Evolutionary conservation across 1,284 basidiomycete genomes (phyloP).

Genomic region (Ganoderma resinaceum): DNA sequence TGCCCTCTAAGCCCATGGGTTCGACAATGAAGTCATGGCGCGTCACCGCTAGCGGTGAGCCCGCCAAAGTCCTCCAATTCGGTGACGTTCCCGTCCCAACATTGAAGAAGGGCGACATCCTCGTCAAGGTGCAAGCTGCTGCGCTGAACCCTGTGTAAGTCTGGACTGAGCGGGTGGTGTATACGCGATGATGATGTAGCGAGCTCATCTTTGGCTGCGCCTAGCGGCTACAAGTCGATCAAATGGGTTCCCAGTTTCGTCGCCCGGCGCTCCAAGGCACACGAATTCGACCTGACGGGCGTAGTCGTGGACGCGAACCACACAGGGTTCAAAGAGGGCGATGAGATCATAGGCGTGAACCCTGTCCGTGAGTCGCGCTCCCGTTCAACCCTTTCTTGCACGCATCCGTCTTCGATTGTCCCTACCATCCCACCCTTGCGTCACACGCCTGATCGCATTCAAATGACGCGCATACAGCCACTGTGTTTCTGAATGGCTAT

Average conservation of each 20-base stretch:
- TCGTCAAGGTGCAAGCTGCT: conserved; percentile 67
- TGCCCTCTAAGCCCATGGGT: neutral
- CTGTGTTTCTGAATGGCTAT: conserved; percentile 12
- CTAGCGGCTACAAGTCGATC: conserved; percentile 67
- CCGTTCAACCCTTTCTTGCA: neutral
- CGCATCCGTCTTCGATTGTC: neutral
- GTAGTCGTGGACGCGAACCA: conserved; percentile 60
- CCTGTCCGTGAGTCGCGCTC: conserved; percentile 43
- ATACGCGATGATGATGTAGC: neutral
- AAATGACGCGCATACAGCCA: conserved; percentile 6
- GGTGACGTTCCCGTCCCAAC: conserved; percentile 53
- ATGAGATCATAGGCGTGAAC: conserved; percentile 65
- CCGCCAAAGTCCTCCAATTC: conserved; percentile 53
- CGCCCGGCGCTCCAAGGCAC: conserved; percentile 54
- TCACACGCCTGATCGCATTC: neutral
- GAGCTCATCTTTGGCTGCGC: neutral
- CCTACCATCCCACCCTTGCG: neutral
- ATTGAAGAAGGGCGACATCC: conserved; percentile 54
- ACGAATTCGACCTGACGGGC: conserved; percentile 71
- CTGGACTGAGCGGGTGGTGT: conserved; percentile 9
- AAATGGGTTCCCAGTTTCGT: conserved; percentile 56
- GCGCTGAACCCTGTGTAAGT: conserved; percentile 74
- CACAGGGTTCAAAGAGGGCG: conserved; percentile 58
- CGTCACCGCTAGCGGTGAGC: conserved; percentile 43
- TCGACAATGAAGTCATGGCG: conserved; percentile 43